Evolutionary conservation across 441 rosid genomes (phyloP), one percentile per base, ranked within the genome.

Genomic region (Mallotus japonicus): DNA sequence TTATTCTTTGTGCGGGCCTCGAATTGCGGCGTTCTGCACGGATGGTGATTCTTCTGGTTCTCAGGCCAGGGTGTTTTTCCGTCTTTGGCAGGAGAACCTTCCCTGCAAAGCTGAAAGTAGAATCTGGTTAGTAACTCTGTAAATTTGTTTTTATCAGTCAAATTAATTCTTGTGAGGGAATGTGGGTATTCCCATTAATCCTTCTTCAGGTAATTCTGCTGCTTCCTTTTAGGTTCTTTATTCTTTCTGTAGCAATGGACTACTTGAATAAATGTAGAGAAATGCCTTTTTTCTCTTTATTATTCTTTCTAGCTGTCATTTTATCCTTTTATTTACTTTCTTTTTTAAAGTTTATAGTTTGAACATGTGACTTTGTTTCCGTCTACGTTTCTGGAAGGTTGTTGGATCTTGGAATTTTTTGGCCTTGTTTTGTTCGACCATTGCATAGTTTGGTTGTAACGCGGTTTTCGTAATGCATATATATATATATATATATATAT

Each of bases 1-100:
- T 80, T 67, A 88, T 88, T 90, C 92, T 89, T 89, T 87, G 88
- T 84, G 89, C 87, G 76, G 87, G 83, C 80, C 85, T 78, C 72
- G 0, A 82, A 81, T 75, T 74, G 77, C 78, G 90, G 78, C 61
- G 49, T 62, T 40, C 37, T 74, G 90, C 87, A 83, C 87, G 47
- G 72, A 71, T 75, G 85, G 69, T 62, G 74, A 85, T 87, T 89
- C 89, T 85, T 89, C 83, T 74, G 89, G 86, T 82, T 87, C 90
- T 81, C 80, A 5, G 60, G 86, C 85, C 81, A 59, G 78, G 79
- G 78, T 77, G 66, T 79, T 81, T 84, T 76, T 65, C 74, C 70
- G 72, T 75, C 83, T 37, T 37, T 78, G 92, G 88, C 83, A 67
- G 83, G 83, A 71, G 88, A 82, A 71, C 84, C 83, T 70, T 80